Base-by-base conservation (phyloP, 257 asterid species). In the Nicotiana tomentosiformis region DNA sequence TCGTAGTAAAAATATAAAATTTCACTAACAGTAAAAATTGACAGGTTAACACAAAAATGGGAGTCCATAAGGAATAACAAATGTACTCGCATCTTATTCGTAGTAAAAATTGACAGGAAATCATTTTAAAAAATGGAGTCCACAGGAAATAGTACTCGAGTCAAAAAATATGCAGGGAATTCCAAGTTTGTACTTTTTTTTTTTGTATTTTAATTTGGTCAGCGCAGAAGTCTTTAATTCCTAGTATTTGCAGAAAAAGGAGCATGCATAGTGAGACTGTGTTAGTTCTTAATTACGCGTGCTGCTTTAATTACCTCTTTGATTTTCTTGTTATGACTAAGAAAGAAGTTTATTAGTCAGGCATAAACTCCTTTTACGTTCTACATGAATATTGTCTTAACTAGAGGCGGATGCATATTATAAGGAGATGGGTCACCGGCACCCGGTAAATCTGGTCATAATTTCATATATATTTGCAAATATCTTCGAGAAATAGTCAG, bases 231-330 rank as follows among this genome's bases (percentile, higher is more conserved):
- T 72, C 61, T 20, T 3, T 72, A 72, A 23, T 23, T 72, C 61
- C 20, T 72, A 43, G 61, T 43, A 43, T 46, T 72, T 1, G 23
- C 16, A 12, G 20, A 72, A 72, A 72, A 64, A 23, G 14, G 6
- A 12, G 79, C 79, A 72, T 23, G 61, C 79, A 12, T 72, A 46
- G 23, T 46, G 61, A 72, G 79, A 72, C 79, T 46, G 7, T 23
- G 35, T 14, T 53, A 14, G 58, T 43, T 39, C 10, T 67, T 37
- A 68, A 68, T 68, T n/a, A 20, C 77, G 77, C 55, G 77, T 37
- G 55, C 11, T 35, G 12, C 57, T n/a, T 9, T 70, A 55, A 55
- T 55, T 55, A 6, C 26, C 64, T 58, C 4, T 72, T 72, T 70
- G 60, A 70, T 11, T 43, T 39, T 70, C 60, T 43, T 43, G 20